phyloP scores from a whole-genome alignment of 2,329 filamentous ascomycete species.

The Penicillium frequentans region DNA sequence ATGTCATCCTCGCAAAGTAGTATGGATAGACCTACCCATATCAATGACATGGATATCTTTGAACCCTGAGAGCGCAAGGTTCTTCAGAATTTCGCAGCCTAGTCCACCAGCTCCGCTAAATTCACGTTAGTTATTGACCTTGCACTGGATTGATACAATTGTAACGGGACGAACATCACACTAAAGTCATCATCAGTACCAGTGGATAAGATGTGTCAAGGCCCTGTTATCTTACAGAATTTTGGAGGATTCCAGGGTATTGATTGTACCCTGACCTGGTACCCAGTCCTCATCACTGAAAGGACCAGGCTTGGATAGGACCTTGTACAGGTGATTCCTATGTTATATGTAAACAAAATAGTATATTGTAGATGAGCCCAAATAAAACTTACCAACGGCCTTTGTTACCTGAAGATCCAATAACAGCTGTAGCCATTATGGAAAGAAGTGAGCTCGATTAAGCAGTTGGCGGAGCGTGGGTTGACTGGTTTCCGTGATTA shows the following conservation, averaged over 20 bases:
- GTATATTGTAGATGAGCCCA: slow-evolving; percentile 3
- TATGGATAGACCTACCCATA: slow-evolving; percentile 67
- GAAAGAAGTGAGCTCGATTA: not conserved
- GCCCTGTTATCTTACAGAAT: slow-evolving; percentile 61
- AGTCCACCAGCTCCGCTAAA: slow-evolving; percentile 85
- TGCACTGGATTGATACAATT: not conserved
- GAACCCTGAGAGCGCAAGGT: slow-evolving; percentile 92
- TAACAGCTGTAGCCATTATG: not conserved
- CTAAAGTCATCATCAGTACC: slow-evolving; percentile 37
- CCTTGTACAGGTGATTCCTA: slow-evolving; percentile 81
- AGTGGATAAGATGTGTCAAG: not conserved
- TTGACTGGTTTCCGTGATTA: not conserved
- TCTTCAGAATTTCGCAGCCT: slow-evolving; percentile 95
- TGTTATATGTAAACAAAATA: slow-evolving; percentile 11
- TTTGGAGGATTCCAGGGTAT: slow-evolving; percentile 67
- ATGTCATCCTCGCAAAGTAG: not conserved
- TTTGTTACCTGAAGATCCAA: not conserved
- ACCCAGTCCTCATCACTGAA: slow-evolving; percentile 70
- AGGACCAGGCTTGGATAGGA: slow-evolving; percentile 74
- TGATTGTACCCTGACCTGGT: slow-evolving; percentile 53
- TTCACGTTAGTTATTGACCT: not conserved
- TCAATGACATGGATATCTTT: slow-evolving; percentile 98
- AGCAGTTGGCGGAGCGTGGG: not conserved
- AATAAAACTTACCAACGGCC: slow-evolving; percentile 19
- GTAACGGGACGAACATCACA: slow-evolving; percentile 51